Evolutionary conservation across 345 rosid species (phyloP), one percentile per base, ranked within the genome.

Genomic region (Punica granatum): DNA sequence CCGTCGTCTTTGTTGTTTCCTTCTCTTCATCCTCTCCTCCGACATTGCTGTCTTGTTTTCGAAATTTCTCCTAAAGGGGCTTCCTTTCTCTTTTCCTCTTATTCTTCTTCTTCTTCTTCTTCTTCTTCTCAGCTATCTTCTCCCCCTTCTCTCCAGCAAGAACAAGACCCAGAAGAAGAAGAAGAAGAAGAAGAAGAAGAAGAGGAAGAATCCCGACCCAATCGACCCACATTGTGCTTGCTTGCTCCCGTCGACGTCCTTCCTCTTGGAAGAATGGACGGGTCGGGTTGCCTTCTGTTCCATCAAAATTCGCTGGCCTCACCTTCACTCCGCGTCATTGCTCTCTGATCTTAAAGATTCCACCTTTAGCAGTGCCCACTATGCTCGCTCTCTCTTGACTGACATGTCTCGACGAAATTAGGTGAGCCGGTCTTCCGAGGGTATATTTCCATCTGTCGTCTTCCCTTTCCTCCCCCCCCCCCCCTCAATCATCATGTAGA

Each of bases 361-460:
- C 61, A 56, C 61, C 61, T 56, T 56, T 26, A 26, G 34, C 18
- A 3, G 18, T 56, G 61, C 61, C 61, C 33, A 25, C 15, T 28
- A 14, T 11, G 9, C 7, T 12, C 32, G 26, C 60, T 25, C 32
- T 13, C 32, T 3, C 54, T 49, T 25, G 2, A 3, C 60, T 54
- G 61, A 56, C 34, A 56, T 56, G 61, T 30, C 61, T 56, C 61
- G 32, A 30, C 32, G 61, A 26, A 56, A 56, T 30, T 56, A 56
- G 61, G 61, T 56, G 34, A 28, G 32, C 61, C 33, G 26, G 26
- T 56, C 34, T 26, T 26, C 26, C 61, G 18, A 37, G 4, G 16
- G 18, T 7, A 26, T 14, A 56, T 56, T 56, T 30, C 34, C 41
- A 4, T 56, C 6, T 56, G 14, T 56, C 54, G 25, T 19, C 23